These are phyloP conservation scores for Clavariopsis aquatica DNA, from an alignment of 495 filamentous ascomycete genomes.

Conservation along the genomic window DNA sequence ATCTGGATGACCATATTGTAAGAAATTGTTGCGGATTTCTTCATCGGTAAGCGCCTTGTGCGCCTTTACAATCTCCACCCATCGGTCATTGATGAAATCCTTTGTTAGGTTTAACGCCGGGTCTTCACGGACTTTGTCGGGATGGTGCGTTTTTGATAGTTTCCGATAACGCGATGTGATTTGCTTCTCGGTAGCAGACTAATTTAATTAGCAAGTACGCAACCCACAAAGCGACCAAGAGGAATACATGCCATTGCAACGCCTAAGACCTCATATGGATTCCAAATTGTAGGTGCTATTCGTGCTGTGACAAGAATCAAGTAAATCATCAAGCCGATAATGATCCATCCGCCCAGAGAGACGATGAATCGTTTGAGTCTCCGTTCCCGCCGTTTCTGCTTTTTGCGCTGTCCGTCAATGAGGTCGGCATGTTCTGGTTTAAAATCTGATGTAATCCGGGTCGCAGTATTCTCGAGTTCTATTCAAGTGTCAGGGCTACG, in stretches of 20 bases:
- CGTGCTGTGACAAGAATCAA: constrained; percentile 79
- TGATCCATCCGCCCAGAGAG: constrained; percentile 71
- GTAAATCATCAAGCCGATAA: constrained; percentile 92
- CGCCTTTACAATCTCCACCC: constrained; percentile 92
- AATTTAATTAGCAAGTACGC: constrained; percentile 17
- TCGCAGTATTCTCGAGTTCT: constrained; percentile 68
- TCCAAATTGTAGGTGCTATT: constrained; percentile 77
- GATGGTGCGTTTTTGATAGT: constrained; percentile 83
- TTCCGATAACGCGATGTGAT: constrained; percentile 88
- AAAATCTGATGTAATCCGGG: constrained; percentile 73
- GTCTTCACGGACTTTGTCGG: constrained; percentile 85
- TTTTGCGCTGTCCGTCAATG: constrained; percentile 79
- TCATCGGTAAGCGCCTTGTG: constrained; percentile 98
- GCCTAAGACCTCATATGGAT: constrained; percentile 91
- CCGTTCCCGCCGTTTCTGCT: constrained; percentile 86
- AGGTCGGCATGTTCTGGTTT: constrained; percentile 79
- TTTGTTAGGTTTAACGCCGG: constrained; percentile 84
- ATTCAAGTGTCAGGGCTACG: neutral
- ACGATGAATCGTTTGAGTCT: constrained; percentile 82
- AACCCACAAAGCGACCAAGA: neutral
- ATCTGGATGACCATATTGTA: constrained; percentile 93
- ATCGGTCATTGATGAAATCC: constrained; percentile 80
- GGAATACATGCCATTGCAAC: constrained; percentile 66
- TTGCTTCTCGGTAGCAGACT: constrained; percentile 81
- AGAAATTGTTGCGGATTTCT: constrained; percentile 93